These are phyloP conservation scores for Boletus insuetus DNA, from an alignment of 768 basidiomycete species.

Conservation along the genomic window DNA sequence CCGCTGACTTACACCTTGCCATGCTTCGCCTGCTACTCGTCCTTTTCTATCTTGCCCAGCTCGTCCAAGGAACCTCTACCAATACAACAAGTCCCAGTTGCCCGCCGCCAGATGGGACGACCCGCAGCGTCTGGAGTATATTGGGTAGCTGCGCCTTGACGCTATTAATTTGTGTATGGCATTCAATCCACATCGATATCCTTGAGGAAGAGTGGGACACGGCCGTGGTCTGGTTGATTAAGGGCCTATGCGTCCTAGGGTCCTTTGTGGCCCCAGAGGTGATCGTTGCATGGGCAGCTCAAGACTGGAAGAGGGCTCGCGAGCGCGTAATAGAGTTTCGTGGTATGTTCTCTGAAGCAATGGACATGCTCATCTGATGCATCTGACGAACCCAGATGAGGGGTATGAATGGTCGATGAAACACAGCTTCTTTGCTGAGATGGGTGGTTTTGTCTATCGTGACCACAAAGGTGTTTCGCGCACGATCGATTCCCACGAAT, in stretches of 20 bases:
- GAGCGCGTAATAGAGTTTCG: not conserved
- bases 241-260: not conserved
- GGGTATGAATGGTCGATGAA: not conserved
- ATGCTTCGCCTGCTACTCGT: no score
- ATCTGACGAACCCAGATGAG: not conserved
- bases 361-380: not conserved
- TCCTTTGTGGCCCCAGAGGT: not conserved
- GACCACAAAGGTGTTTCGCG: not conserved
- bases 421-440: not conserved
- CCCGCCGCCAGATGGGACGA: no score
- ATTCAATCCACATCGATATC: not conserved
- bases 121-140: not conserved
- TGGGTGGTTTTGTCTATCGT: not conserved
- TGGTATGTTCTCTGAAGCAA: not conserved
- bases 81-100: no score
- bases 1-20: no score
- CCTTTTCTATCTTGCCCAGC: no score
- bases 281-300: not conserved
- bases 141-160: not conserved
- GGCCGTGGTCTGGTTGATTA: no score
- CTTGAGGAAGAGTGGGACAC: no score
- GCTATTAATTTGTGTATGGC: conserved; percentile 3
- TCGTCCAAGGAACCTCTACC: no score
- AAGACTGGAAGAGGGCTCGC: not conserved
- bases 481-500: not conserved